Base-by-base conservation (phyloP, 2,329 filamentous ascomycete species). In the Neofusicoccum cordaticola region DNA sequence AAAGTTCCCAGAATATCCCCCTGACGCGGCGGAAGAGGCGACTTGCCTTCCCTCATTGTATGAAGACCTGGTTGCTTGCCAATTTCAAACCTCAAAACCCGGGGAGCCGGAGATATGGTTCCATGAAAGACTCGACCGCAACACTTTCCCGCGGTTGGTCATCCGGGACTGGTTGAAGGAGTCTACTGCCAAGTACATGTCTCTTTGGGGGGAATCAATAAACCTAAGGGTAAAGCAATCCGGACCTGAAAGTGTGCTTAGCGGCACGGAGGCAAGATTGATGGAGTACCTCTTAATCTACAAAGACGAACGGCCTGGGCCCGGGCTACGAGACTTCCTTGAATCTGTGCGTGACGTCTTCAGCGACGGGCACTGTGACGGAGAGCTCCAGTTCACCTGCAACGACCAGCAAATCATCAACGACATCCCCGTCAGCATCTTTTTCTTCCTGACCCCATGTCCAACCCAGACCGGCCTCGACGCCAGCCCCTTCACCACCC, bases 21-120 rank as follows among this genome's bases (percentile, higher is more conserved):
- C 75, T 73, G 6, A 72, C 70, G 35, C 73, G 66, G 41, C 74
- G 68, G 67, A 76, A 75, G 3, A 74, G 76, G 17, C 73, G 60
- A 57, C 4, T 5, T 13, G 22, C 27, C n/a, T 42, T 22, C 22
- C n/a, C 13, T 7, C 17, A 2, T 12, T 52, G 15, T 37, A 37
- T 7, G n/a, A 37, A 4, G 15, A 42, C 27, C 27, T 4, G 37
- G 37, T 2, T 27, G 12, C 35, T 2, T 56, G 52, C 37, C 7
- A 42, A 22, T 56, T 42, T n/a, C 9, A 42, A 3, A 31, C 3
- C 9, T 31, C 37, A 6, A 15, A 42, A 5, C 17, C 8, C 4
- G 17, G 22, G 35, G 27, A 56, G 12, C 11, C 4, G 13, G 45
- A 48, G 6, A 8, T 13, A 2, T 6, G 7, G 2, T 34, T 57